Conservation (phyloP, 169 alveolate genomes). For the Plasmodium vivax region DNA sequence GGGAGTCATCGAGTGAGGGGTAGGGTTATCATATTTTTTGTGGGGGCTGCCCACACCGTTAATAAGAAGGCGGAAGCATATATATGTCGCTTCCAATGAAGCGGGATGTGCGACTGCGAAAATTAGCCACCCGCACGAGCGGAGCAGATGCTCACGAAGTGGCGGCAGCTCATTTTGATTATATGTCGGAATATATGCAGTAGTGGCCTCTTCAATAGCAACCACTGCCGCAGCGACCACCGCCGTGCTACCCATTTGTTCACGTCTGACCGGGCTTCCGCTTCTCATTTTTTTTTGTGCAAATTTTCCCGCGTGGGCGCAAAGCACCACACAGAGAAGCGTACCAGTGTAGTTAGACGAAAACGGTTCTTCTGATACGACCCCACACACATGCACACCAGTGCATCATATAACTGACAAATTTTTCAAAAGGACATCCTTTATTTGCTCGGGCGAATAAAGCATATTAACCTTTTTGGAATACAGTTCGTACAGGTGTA, state of each 20-base stretch:
- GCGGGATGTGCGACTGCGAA: not conserved
- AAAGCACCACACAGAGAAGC: not conserved
- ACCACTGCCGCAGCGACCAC: not conserved
- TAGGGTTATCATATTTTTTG: not conserved
- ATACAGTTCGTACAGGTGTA: conserved; percentile 13
- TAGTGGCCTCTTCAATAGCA: no score
- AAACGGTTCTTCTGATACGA: not conserved
- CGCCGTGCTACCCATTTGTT: not conserved
- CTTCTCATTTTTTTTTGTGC: not conserved
- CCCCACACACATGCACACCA: not conserved
- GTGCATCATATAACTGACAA: not conserved
- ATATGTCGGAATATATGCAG: not conserved
- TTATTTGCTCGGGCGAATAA: conserved; percentile 54
- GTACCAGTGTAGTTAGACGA: not conserved
- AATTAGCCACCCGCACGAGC: not conserved
- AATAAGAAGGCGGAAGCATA: not conserved
- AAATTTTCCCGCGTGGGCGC: not conserved
- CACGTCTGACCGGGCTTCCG: not conserved
- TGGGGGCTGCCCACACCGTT: not conserved
- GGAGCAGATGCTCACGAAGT: not conserved
- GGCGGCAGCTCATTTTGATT: not conserved
- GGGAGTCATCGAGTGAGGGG: conserved; percentile 41
- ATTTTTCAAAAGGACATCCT: conserved; percentile 33
- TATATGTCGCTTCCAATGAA: not conserved
- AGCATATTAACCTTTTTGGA: not conserved